These are phyloP conservation scores for Lentinula lateritia DNA, from an alignment of 768 basidiomycete genomes.

Conservation along the genomic window DNA sequence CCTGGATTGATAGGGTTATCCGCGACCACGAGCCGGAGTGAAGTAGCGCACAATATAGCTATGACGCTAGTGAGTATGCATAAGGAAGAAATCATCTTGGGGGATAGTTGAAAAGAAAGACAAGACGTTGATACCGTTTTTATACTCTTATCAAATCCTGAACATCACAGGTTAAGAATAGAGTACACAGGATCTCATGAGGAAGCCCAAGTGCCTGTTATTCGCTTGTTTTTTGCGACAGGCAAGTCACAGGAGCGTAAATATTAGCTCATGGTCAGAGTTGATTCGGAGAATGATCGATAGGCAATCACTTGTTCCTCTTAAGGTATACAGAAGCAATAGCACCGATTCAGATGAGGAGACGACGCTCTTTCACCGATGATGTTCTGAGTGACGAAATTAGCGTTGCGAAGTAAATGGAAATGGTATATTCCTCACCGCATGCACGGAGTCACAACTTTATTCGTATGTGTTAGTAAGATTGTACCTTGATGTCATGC, in stretches of 20 bases:
- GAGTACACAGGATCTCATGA: neutral
- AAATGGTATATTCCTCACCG: no score
- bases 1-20: constrained; percentile 34
- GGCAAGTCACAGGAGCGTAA: neutral
- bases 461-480: no score
- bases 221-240: neutral
- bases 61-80: constrained; percentile 8
- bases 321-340: no score
- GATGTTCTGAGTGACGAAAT: no score
- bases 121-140: neutral
- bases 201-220: neutral
- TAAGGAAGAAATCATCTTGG: constrained; percentile 1
- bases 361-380: no score
- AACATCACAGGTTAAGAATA: neutral
- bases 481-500: no score
- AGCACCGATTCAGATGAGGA: no score
- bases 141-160: neutral
- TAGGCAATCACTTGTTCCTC: neutral
- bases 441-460: no score
- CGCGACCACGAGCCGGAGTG: neutral
- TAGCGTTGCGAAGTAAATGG: no score
- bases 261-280: neutral
- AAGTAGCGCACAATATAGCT: constrained; percentile 14
- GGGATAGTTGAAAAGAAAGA: neutral
- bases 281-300: neutral